Percentiles rank a stretch among this genome's conserved stretches.
Conservation (phyloP, 345 rosid species). For the Salix purpurea region DNA sequence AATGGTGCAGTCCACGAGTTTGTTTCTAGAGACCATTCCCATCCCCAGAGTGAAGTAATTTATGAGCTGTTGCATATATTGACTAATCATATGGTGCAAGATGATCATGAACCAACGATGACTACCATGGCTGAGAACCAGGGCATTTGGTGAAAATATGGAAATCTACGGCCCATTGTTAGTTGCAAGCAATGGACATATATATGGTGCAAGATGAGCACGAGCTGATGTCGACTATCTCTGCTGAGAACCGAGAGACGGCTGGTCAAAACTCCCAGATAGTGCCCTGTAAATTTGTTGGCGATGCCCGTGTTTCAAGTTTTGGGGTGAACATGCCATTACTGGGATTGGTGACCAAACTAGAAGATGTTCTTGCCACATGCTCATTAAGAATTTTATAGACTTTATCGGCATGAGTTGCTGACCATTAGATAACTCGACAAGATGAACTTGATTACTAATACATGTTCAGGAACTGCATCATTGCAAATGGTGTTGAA, state of each 20-base stretch:
- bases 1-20: constrained; percentile 21
- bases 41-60: constrained; percentile 8
- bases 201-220: no score
- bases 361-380: neutral
- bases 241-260: no score
- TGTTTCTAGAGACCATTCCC: constrained; percentile 14
- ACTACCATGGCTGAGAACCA: neutral
- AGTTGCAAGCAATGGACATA: no score
- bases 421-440: neutral
- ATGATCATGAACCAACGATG: neutral
- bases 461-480: neutral
- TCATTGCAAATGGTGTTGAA: neutral
- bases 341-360: neutral
- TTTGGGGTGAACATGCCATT: neutral
- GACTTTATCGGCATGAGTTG: neutral
- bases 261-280: no score
- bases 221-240: no score
- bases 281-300: neutral
- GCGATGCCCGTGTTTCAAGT: neutral
- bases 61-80: constrained; percentile 1
- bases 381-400: neutral
- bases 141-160: neutral
- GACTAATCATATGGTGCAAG: constrained; percentile 12
- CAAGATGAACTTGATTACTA: neutral
- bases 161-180: no score